Evolutionary conservation across 202 grass and related monocot species (phyloP).

Genomic region (Eragrostis tef): DNA sequence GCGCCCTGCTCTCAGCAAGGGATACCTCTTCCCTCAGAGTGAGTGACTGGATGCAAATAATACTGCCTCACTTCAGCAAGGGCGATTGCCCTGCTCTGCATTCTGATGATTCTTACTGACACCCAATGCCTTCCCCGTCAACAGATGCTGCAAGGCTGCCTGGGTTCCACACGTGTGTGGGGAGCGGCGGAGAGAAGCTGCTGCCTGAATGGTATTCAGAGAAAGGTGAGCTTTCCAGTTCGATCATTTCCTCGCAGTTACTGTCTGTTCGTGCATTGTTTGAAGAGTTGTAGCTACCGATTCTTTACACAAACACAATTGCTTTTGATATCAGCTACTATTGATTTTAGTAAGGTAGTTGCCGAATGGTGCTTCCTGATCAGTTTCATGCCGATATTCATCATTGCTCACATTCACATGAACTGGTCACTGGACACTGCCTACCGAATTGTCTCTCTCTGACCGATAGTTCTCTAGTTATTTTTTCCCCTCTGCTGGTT

Average conservation of each 20-base stretch:
- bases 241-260: too few species aligned
- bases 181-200: conserved; percentile 74
- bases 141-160: conserved; percentile 88
- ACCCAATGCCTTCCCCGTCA: conserved; percentile 4
- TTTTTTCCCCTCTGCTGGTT: too few species aligned
- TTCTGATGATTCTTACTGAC: conserved; percentile 21
- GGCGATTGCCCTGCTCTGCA: background rate
- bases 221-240: conserved; percentile 50
- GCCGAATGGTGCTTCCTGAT: background rate
- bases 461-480: too few species aligned
- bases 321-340: background rate
- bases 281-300: background rate
- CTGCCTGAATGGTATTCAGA: conserved; percentile 85
- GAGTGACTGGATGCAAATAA: conserved; percentile 13
- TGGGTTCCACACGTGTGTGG: conserved; percentile 86
- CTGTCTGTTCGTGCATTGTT: background rate
- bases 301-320: background rate
- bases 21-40: conserved; percentile 89
- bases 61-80: background rate
- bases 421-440: background rate
- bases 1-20: conserved; percentile 96
- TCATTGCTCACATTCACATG: too few species aligned
- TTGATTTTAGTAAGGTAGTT: background rate
- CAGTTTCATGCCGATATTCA: too few species aligned
- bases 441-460: background rate